These are phyloP conservation scores for Ustilago vetiveriae DNA, from an alignment of 1,284 basidiomycete species.

Conservation along the genomic window DNA sequence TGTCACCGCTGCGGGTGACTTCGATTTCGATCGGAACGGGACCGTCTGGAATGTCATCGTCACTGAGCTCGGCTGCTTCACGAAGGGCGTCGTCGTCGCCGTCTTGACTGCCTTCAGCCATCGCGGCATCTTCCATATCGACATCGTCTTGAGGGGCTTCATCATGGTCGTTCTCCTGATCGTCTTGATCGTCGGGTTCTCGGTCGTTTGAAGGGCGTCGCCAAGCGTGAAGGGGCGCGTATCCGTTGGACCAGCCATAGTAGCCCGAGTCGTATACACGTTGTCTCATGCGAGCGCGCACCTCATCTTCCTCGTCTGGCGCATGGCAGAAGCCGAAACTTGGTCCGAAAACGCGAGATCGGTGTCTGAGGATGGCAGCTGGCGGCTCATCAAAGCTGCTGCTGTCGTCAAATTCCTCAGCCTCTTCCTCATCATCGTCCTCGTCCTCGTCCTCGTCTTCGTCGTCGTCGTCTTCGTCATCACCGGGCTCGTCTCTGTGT, in stretches of 20 bases:
- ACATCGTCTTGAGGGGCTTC: slow-evolving; percentile 8
- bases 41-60: slow-evolving; percentile 29
- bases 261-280: slow-evolving; percentile 45
- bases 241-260: slow-evolving; percentile 41
- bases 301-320: slow-evolving; percentile 39
- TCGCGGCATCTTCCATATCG: slow-evolving; percentile 6
- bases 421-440: slow-evolving; percentile 1
- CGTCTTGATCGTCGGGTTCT: slow-evolving; percentile 5
- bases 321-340: slow-evolving; percentile 42
- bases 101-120: slow-evolving; percentile 9
- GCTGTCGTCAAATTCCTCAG: slow-evolving; percentile 8
- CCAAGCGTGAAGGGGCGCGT: slow-evolving; percentile 39
- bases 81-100: slow-evolving; percentile 33
- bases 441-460: background rate
- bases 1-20: slow-evolving; percentile 10
- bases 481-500: background rate
- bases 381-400: slow-evolving; percentile 41
- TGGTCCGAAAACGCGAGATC: slow-evolving; percentile 32
- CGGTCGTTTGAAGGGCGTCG: slow-evolving; percentile 5
- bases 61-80: slow-evolving; percentile 18
- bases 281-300: slow-evolving; percentile 34
- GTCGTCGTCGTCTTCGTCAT: background rate
- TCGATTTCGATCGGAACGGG: slow-evolving; percentile 44
- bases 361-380: slow-evolving; percentile 25
- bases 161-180: slow-evolving; percentile 3